A percentile compares a stretch with the other conserved stretches of the same genome.
These are phyloP conservation scores for Ligustrum vulgare DNA, from an alignment of 257 asterid genomes.

Conservation along the genomic window DNA sequence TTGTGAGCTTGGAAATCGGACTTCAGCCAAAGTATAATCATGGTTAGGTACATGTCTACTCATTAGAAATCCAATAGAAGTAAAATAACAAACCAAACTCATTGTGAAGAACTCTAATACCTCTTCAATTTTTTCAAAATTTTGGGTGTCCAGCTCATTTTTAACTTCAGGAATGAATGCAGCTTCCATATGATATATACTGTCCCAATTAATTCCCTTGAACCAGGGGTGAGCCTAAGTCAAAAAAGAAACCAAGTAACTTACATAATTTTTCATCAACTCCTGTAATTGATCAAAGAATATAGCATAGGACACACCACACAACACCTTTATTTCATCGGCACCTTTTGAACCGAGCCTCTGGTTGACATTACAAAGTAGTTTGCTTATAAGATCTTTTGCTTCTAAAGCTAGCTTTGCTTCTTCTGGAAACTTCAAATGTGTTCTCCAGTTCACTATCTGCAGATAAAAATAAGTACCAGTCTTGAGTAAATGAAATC, in stretches of 20 bases:
- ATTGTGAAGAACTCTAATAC: slow-evolving; percentile 9
- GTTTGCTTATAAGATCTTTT: slow-evolving; percentile 30
- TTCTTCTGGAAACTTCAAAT: slow-evolving; percentile 40
- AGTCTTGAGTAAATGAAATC: not conserved
- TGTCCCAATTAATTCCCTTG: slow-evolving; percentile 32
- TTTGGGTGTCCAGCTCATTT: slow-evolving; percentile 37
- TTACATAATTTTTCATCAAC: not conserved
- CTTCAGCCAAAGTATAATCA: slow-evolving; percentile 22
- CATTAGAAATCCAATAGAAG: not conserved
- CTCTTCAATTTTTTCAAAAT: slow-evolving; percentile 37
- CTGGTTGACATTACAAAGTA: slow-evolving; percentile 34
- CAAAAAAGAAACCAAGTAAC: not conserved
- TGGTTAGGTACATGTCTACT: slow-evolving; percentile 3
- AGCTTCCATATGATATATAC: slow-evolving; percentile 30
- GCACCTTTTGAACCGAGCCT: slow-evolving; percentile 41
- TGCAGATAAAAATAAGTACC: slow-evolving; percentile 4
- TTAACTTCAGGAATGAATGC: slow-evolving; percentile 40
- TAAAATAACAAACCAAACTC: not conserved
- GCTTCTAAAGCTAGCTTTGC: slow-evolving; percentile 35
- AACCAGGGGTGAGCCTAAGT: slow-evolving; percentile 36
- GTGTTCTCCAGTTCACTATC: slow-evolving; percentile 39
- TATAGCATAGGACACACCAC: not conserved
- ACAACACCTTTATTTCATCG: slow-evolving; percentile 36
- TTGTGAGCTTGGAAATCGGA: slow-evolving; percentile 28
- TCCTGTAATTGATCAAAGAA: slow-evolving; percentile 13